phyloP scores from a whole-genome alignment of 2,329 filamentous ascomycete species.

The Pseudogymnoascus sp. region DNA sequence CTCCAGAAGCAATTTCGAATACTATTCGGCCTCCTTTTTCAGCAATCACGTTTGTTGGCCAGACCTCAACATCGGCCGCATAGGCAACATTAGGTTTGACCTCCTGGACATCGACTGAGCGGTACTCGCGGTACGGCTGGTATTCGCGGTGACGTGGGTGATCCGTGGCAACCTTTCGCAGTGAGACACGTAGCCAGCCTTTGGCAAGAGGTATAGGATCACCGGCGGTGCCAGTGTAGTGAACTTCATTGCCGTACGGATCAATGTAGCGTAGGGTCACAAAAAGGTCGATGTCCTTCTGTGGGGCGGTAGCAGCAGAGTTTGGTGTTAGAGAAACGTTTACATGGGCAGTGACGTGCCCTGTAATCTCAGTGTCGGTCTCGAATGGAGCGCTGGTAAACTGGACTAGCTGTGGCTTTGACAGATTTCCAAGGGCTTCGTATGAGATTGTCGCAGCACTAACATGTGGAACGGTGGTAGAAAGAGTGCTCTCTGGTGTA shows the following conservation, averaged over 20 bases:
- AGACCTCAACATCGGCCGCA: conserved; percentile 54
- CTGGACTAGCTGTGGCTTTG: conserved; percentile 46
- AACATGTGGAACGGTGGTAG: not conserved
- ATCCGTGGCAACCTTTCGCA: conserved; percentile 46
- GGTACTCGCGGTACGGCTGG: conserved; percentile 53
- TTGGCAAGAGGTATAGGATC: conserved; percentile 57
- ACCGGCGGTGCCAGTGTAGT: conserved; percentile 59
- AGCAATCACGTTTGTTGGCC: conserved; percentile 55
- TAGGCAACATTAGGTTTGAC: conserved; percentile 52
- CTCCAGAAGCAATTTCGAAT: conserved; percentile 48
- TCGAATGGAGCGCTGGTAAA: conserved; percentile 53
- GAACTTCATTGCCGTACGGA: conserved; percentile 47
- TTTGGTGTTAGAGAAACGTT: conserved; percentile 43
- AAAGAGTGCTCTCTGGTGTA: conserved; percentile 32
- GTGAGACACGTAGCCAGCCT: conserved; percentile 54
- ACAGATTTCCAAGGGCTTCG: conserved; percentile 49
- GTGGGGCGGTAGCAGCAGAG: not conserved
- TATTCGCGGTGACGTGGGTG: conserved; percentile 46
- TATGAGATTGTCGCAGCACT: conserved; percentile 43
- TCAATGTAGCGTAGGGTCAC: conserved; percentile 54
- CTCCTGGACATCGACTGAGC: conserved; percentile 46
- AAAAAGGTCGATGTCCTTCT: conserved; percentile 55
- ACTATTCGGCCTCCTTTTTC: conserved; percentile 46
- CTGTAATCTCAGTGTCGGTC: conserved; percentile 62
- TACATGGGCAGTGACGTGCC: conserved; percentile 57